Base-by-base conservation (phyloP, 768 basidiomycete genomes). In the Panaeolus papilionaceus region DNA sequence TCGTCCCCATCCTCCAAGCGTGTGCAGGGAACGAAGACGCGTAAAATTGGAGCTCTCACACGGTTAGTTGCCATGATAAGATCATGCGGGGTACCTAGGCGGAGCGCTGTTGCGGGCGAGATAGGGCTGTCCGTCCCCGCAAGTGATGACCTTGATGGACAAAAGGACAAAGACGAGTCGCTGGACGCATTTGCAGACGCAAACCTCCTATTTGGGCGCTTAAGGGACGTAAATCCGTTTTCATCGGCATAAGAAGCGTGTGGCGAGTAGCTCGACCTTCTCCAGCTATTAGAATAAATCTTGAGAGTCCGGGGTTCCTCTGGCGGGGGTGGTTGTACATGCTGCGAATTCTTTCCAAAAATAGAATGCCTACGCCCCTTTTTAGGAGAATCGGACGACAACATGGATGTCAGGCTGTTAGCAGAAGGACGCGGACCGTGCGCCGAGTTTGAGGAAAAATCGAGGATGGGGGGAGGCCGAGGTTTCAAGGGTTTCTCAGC, bases 21-120 rank as follows among this genome's bases (percentile, higher is more conserved):
- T 1, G 86, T 79, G 70, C 90, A 93, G 1, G 93, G 93, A 28
- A 92, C 88, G 69, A 91, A 95, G 61, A 92, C 87, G 33, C 91
- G 89, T 58, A 91, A 79, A 61, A 94, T 81, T 1, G 93, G 93
- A 4, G 92, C 92, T 12, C 91, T 90, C 4, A 79, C 80, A 38
- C 88, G 85, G 20, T 83, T 88, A 2, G 84, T 87, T 12, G 91
- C 91, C 54, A 84, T 76, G 54, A 74, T 77, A 44, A 94, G 80
- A 69, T 92, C 91, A 72, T 93, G 92, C 26, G 87, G 86, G 4
- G 86, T 80, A 16, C 11, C 28, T 62, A 70, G 45, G 64, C 71
- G 69, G 54, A 68, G 66, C n/a, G 72, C 70, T 44, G 70, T 61
- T 70, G 42, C 69, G 67, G 47, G 69, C 58, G 38, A 64, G 62